phyloP scores from a whole-genome alignment of 2,329 filamentous ascomycete genomes.

The Fusarium napiforme region DNA sequence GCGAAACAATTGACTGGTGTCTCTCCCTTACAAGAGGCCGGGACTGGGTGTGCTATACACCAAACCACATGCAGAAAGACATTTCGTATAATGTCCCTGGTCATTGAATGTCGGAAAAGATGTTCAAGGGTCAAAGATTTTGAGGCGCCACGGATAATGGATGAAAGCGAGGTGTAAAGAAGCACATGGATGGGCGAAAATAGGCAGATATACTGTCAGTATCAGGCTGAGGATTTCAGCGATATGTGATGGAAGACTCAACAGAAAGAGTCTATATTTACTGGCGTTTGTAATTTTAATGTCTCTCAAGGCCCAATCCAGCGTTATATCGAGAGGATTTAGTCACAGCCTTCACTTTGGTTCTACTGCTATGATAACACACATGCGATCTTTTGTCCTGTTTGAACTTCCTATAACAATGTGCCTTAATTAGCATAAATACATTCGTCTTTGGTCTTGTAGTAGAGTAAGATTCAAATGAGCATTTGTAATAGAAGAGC shows the following conservation, averaged over 20 bases:
- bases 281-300: not conserved
- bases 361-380: not conserved
- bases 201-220: not conserved
- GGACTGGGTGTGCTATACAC: not conserved
- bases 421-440: not conserved
- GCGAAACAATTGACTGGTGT: not conserved
- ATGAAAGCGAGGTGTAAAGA: not conserved
- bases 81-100: not conserved
- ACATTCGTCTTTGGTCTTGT: not conserved
- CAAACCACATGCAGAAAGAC: not conserved
- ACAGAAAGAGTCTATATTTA: not conserved
- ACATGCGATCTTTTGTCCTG: not conserved
- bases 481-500: no score
- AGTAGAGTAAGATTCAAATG: no score
- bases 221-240: not conserved
- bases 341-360: not conserved
- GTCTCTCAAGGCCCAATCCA: not conserved
- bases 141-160: not conserved
- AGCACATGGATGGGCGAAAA: not conserved
- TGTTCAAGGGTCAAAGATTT: no score
- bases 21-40: not conserved
- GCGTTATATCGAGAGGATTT: not conserved
- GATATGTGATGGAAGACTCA: not conserved
- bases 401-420: not conserved
- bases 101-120: not conserved